Base-by-base conservation (phyloP, 768 basidiomycete genomes). In the Rhizopogon vesiculosus region DNA sequence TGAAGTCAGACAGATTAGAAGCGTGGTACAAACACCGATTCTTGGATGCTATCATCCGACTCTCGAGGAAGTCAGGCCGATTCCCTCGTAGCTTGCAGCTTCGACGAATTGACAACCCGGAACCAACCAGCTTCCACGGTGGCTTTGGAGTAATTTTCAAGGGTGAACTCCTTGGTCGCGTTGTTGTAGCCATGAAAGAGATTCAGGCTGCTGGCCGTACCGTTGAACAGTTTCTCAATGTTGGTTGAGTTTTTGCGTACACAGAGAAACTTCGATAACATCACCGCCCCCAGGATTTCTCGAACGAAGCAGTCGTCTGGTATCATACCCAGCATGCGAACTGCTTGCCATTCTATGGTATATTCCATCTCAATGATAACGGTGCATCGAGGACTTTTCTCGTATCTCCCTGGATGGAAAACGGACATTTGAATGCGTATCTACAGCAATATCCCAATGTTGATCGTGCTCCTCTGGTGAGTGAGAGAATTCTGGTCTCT, bases 401-500 rank as follows among this genome's bases (percentile, higher is more conserved):
- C 39, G 59, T 69, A 28, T 62, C 66, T 51, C 64, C 62, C 7
- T 71, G 62, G 64, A 63, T 65, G 71, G 25, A 25, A 25, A 25
- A 25, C 25, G 25, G 71, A 7, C 62, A 73, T 50, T 53, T 77
- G 5, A 45, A 54, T 22, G 59, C 61, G 18, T 76, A 70, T 55
- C 44, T 77, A 18, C 53, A 58, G 18, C 18, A 39, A 5, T 64
- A 72, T 50, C 66, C 68, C 10, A 49, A 59, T 9, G 65, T 25
- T n/a, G 57, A 62, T 54, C 66, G 73, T 41, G 50, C 72, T 31
- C 63, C 65, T 22, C 56, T 76, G 63, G 75, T 75, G 49, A 58
- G 69, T 59, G 13, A 33, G 42, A 15, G 40, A 3, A 45, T 19
- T 33, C 31, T 28, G 43, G 33, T 29, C 9, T 15, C 5, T n/a